Base-by-base conservation (phyloP, 305 asterid genomes). In the Solanum hybrid region DNA sequence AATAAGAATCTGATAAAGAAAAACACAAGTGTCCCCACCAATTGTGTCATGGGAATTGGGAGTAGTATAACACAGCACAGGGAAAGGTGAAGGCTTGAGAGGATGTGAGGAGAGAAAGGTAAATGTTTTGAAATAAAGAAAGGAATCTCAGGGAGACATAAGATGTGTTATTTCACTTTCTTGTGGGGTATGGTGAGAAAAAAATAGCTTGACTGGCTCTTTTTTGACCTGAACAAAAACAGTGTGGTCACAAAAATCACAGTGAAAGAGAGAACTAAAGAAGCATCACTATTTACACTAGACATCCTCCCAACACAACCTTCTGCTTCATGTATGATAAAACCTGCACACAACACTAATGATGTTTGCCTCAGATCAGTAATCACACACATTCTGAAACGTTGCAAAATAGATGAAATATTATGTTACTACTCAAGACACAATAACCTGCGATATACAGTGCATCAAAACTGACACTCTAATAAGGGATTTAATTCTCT, bases 81-180 rank as follows among this genome's bases (percentile, higher is more conserved):
- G 51, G 88, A 51, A 51, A 46, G 40, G 73, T 29, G 87, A 29
- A 46, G 87, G 91, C 28, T 40, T 69, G 89, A 81, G 57, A 57
- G 79, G 77, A 16, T 75, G 85, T 78, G 81, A 39, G 74, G 85
- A 86, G 79, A 35, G 42, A 87, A 39, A 80, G 89, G 87, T 40
- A 87, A 75, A 36, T 80, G 75, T 81, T 35, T 89, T 89, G 88
- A 90, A 87, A 89, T 64, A 91, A 92, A 90, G 94, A 90, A 89
- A 86, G 90, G 92, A 94, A 93, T 92, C 93, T 90, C 57, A 78
- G 89, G 92, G 93, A 92, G 95, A 92, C 95, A 93, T 40, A 12
- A 89, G 88, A 85, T 89, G 90, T 91, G 96, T 92, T 77, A 64
- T 84, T 92, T 94, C 94, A 92, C 95, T 94, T 94, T 94, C 94